Percentiles rank a stretch among this genome's conserved stretches.
Evolutionary conservation across 306 rosid species (phyloP).

Genomic region (Quercus alba): DNA sequence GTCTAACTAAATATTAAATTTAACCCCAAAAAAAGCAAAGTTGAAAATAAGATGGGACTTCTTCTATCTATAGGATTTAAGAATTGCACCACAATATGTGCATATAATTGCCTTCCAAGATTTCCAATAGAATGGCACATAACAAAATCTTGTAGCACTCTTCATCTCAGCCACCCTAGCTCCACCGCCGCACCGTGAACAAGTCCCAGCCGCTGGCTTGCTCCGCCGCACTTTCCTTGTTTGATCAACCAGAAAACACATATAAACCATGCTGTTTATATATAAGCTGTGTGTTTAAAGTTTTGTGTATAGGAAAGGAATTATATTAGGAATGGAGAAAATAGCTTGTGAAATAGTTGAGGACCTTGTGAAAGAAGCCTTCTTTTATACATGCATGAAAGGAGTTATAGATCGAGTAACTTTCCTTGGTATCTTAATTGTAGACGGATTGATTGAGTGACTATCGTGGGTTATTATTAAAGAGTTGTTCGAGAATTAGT

Average conservation of each 20-base stretch:
- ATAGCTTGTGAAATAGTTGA: neutral
- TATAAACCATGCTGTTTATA: slow-evolving; percentile 49
- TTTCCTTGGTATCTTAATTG: neutral
- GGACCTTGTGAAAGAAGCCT: neutral
- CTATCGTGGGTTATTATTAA: no score
- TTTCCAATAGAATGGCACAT: slow-evolving; percentile 78
- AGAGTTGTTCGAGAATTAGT: neutral
- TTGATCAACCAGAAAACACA: slow-evolving; percentile 87
- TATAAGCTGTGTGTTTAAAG: no score
- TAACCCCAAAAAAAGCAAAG: no score
- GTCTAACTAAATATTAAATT: no score
- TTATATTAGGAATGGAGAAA: neutral
- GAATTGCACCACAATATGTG: slow-evolving; percentile 74
- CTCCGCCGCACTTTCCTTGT: slow-evolving; percentile 52
- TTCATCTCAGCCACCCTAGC: slow-evolving; percentile 91
- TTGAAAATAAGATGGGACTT: no score
- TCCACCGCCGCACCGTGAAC: slow-evolving; percentile 87
- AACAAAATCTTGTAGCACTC: slow-evolving; percentile 79
- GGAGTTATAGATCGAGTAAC: slow-evolving; percentile 18
- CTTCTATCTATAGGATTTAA: slow-evolving; percentile 46
- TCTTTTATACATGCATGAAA: neutral
- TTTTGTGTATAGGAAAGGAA: neutral
- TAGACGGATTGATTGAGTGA: neutral
- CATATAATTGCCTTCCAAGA: slow-evolving; percentile 75
- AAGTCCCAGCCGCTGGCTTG: slow-evolving; percentile 85